Base-by-base conservation (phyloP, 768 basidiomycete genomes). In the Tulasnella sp. region DNA sequence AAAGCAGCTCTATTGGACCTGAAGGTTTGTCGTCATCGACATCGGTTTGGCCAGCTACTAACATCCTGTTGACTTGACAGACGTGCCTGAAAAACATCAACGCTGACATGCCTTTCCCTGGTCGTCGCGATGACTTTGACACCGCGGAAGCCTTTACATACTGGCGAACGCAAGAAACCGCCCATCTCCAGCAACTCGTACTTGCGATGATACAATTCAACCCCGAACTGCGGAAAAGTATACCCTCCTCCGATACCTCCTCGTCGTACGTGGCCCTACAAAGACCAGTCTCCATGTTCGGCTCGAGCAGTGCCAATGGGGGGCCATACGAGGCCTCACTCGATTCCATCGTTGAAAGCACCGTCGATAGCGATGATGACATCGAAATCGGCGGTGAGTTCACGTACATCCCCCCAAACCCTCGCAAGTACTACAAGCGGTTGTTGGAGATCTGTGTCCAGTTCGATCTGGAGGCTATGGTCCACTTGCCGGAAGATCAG, bases 71-170 rank as follows among this genome's bases (percentile, higher is more conserved):
- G 55, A 63, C 27, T 14, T 32, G 31, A 36, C 27, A 92, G 86
- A 86, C 85, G 34, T 92, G 86, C 66, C 72, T 97, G 53, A 94
- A 94, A 72, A 87, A 90, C 62, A 85, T 97, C 65, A 87, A 84
- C 53, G 83, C 85, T 12, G 85, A 88, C 23, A 75, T 77, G 11
- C 71, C 84, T 1, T 93, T 93, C 66, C 91, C 92, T 1, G 89
- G 86, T 17, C 78, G 83, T 49, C 76, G 85, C 62, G 83, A 88
- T 61, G 92, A 98, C 67, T 98, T 97, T 65, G 78, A 81, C 32
- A 82, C 69, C 53, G 86, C 90, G 4, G 78, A 80, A 2, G 87
- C 86, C 0, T 98, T 86, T 81, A 77, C 81, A 31, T 76, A 85
- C 32, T 97, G 91, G 88, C 77, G 80, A 48, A 78, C 82, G 1